A percentile compares a stretch with the other conserved stretches of the same genome.
Evolutionary conservation across 2,329 filamentous ascomycete species (phyloP).

Genomic region (Aureobasidium vineae): DNA sequence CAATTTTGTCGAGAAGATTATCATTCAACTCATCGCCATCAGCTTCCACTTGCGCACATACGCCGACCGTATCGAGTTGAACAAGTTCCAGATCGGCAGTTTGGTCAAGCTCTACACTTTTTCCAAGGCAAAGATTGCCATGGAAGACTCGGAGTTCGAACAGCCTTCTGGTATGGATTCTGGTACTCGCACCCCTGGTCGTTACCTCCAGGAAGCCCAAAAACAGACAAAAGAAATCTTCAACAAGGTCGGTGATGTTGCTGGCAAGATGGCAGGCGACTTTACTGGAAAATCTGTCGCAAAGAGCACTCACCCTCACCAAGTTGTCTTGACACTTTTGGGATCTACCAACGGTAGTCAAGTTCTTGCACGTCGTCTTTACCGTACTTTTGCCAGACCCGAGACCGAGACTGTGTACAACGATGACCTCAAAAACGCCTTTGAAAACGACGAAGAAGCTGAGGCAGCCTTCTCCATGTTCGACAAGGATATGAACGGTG

Average conservation of each 20-base stretch:
- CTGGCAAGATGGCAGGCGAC: constrained; percentile 82
- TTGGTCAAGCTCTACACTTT: constrained; percentile 63
- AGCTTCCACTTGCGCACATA: constrained; percentile 92
- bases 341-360: constrained; percentile 71
- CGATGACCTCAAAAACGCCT: constrained; percentile 76
- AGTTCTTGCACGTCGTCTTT: constrained; percentile 80
- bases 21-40: constrained; percentile 92
- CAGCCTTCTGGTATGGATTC: constrained; percentile 52
- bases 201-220: constrained; percentile 65
- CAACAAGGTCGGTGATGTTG: constrained; percentile 79
- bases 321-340: constrained; percentile 78
- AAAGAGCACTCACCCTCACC: constrained; percentile 73
- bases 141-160: constrained; percentile 75
- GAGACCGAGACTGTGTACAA: constrained; percentile 72
- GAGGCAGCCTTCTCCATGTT: constrained; percentile 89
- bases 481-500: constrained; percentile 94
- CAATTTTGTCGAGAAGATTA: constrained; percentile 87
- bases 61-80: constrained; percentile 82
- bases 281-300: constrained; percentile 74
- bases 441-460: constrained; percentile 79
- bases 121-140: constrained; percentile 62
- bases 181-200: constrained; percentile 71
- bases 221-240: constrained; percentile 72
- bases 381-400: constrained; percentile 76
- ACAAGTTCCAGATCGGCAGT: constrained; percentile 81